Conservation (phyloP, 371 early-diverging fungal species). For the Mucor saturninus region DNA sequence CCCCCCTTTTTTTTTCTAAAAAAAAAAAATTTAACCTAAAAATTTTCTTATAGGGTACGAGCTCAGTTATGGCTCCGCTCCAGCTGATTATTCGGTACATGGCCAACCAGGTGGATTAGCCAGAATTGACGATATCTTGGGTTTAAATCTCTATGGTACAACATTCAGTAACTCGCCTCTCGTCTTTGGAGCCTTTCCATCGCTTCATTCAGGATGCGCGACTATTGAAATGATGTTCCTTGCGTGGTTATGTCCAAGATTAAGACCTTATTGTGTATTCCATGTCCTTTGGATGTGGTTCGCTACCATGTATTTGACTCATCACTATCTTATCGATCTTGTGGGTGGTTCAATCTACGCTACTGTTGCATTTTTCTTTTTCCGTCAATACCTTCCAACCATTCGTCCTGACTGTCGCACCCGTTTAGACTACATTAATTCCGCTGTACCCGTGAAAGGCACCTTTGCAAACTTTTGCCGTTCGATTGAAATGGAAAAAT, state of each 20-base stretch:
- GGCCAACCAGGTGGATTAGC: constrained; percentile 76
- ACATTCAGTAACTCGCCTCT: constrained; percentile 73
- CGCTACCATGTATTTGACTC: constrained; percentile 80
- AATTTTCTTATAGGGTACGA: constrained; percentile 59
- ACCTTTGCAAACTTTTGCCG: constrained; percentile 20
- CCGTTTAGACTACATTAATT: constrained; percentile 21
- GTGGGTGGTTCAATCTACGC: constrained; percentile 73
- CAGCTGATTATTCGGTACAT: constrained; percentile 71
- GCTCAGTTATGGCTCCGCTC: constrained; percentile 58
- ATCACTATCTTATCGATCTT: constrained; percentile 77
- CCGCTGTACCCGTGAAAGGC: constrained; percentile 12
- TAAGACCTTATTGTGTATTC: constrained; percentile 49
- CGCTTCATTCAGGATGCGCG: constrained; percentile 76
- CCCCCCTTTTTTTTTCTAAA: not conserved
- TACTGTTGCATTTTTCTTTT: constrained; percentile 56
- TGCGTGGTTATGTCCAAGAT: constrained; percentile 51
- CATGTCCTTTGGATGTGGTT: constrained; percentile 82
- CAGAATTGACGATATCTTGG: constrained; percentile 74
- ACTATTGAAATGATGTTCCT: constrained; percentile 68
- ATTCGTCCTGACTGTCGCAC: constrained; percentile 41
- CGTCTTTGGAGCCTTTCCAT: constrained; percentile 81
- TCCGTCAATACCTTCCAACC: constrained; percentile 37
- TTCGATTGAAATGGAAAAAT: constrained; percentile 29
- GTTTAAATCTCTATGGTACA: constrained; percentile 65
- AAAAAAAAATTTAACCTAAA: not conserved